Percentiles rank a stretch among this genome's conserved stretches.
Evolutionary conservation across 2,329 filamentous ascomycete genomes (phyloP).

Genomic region (Aureobasidium vineae): DNA sequence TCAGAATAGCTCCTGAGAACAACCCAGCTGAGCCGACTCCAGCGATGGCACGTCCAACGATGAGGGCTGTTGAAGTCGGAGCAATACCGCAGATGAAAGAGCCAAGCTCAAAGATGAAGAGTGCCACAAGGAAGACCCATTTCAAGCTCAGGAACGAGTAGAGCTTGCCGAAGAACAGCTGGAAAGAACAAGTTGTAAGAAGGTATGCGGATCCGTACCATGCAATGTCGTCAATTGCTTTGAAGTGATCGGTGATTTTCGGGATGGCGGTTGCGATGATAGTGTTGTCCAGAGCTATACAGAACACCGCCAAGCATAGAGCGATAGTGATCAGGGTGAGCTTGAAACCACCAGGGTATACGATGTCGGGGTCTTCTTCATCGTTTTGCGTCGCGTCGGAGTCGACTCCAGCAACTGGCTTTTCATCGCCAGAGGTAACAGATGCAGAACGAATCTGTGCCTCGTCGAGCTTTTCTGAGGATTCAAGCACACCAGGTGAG

Average conservation of each 20-base stretch:
- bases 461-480: constrained; percentile 15
- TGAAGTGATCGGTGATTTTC: constrained; percentile 32
- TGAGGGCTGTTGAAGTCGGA: constrained; percentile 51
- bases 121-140: constrained; percentile 28
- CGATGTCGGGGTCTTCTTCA: constrained; percentile 33
- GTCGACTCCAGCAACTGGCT: background rate
- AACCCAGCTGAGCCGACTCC: constrained; percentile 54
- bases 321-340: constrained; percentile 40
- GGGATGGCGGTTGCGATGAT: constrained; percentile 40
- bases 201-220: constrained; percentile 43
- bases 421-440: constrained; percentile 7
- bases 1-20: constrained; percentile 51
- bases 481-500: background rate
- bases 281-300: constrained; percentile 36
- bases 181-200: constrained; percentile 42
- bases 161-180: constrained; percentile 26
- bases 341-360: constrained; percentile 40
- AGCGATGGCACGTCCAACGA: constrained; percentile 53
- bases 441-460: constrained; percentile 4
- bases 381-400: constrained; percentile 5
- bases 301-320: constrained; percentile 40
- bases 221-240: constrained; percentile 32
- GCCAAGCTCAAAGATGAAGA: constrained; percentile 29
- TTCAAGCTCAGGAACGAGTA: constrained; percentile 29
- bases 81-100: constrained; percentile 47